Conservation (phyloP, 2,329 filamentous ascomycete species). For the Fusarium musae region DNA sequence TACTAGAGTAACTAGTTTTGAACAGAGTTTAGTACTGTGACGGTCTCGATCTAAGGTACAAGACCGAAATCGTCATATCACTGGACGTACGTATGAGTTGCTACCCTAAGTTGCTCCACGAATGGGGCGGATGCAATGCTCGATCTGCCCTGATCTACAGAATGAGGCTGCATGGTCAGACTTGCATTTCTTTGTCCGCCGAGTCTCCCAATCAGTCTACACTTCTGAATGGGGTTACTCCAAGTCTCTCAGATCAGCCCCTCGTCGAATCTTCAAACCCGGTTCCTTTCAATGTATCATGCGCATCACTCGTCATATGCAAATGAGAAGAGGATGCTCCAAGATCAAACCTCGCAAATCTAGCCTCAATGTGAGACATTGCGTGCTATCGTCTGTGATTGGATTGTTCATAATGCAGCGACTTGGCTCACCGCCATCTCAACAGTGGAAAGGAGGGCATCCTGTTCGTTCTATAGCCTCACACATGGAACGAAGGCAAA, state of each 20-base stretch:
- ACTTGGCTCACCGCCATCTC: conserved; percentile 33
- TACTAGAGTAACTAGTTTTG: background rate
- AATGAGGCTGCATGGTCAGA: conserved; percentile 30
- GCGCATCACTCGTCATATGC: conserved; percentile 17
- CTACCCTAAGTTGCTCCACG: conserved; percentile 7
- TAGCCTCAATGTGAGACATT: conserved; percentile 27
- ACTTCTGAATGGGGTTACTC: background rate
- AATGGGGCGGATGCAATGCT: conserved; percentile 24
- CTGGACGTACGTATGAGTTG: background rate
- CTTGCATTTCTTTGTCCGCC: conserved; percentile 24
- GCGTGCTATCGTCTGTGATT: conserved; percentile 13
- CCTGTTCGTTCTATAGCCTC: conserved; percentile 21
- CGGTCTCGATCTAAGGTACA: background rate
- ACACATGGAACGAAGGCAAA: conserved; percentile 7
- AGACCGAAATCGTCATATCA: background rate
- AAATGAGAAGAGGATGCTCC: conserved; percentile 2
- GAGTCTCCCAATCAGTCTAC: conserved; percentile 1
- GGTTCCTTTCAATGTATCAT: conserved; percentile 8
- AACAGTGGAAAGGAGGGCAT: conserved; percentile 32
- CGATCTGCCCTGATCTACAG: conserved; percentile 31
- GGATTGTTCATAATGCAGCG: conserved; percentile 5
- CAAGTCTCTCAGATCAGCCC: background rate
- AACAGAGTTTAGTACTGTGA: background rate
- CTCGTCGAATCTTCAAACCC: background rate
- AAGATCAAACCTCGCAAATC: conserved; percentile 8